Evolutionary conservation across 495 filamentous ascomycete species (phyloP).

Genomic region (Trypethelium eluteriae): DNA sequence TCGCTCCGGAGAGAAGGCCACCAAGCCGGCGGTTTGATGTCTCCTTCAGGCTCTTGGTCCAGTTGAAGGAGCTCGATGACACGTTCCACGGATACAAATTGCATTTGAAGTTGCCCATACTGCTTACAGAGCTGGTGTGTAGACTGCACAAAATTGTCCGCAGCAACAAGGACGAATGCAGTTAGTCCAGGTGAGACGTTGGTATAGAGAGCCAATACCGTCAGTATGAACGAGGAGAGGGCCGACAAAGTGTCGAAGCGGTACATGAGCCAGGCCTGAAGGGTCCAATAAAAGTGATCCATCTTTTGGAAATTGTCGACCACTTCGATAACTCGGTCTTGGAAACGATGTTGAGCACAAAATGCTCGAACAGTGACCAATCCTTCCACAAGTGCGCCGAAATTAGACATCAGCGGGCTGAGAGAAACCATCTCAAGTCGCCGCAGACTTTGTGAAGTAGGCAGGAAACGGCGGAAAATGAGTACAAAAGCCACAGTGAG

Average conservation of each 20-base stretch:
- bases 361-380: conserved; percentile 74
- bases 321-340: conserved; percentile 62
- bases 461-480: conserved; percentile 66
- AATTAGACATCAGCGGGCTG: conserved; percentile 76
- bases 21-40: conserved; percentile 57
- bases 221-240: conserved; percentile 61
- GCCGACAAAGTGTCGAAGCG: conserved; percentile 68
- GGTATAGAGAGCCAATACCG: conserved; percentile 60
- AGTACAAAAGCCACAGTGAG: conserved; percentile 57
- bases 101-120: conserved; percentile 80
- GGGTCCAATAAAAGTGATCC: conserved; percentile 87
- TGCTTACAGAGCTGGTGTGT: conserved; percentile 66
- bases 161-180: conserved; percentile 64
- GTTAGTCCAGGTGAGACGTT: conserved; percentile 63
- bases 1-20: conserved; percentile 65
- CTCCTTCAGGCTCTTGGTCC: conserved; percentile 61
- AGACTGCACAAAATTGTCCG: conserved; percentile 53
- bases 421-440: conserved; percentile 78
- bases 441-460: conserved; percentile 71
- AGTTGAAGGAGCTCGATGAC: conserved; percentile 69
- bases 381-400: conserved; percentile 70
- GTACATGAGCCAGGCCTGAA: conserved; percentile 73
- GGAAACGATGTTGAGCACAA: conserved; percentile 63
- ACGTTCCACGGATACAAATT: conserved; percentile 79
- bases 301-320: conserved; percentile 82